phyloP scores from a whole-genome alignment of 1,139 yeast genomes.

The Pneumocystis oryctolagi region DNA sequence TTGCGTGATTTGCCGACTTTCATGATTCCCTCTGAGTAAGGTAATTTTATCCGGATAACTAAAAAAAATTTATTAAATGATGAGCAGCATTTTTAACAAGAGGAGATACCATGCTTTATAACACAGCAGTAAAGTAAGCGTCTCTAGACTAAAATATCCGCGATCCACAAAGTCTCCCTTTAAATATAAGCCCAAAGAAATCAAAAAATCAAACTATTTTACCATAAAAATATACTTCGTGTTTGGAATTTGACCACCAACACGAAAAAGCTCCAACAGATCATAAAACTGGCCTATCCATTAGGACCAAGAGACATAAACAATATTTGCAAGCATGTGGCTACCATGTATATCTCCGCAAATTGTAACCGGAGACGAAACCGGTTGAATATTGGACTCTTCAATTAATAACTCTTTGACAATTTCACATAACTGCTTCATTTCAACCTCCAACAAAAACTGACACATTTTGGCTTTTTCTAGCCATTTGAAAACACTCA shows the following conservation, averaged over 20 bases:
- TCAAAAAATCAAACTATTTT: neutral
- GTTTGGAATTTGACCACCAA: conserved; percentile 87
- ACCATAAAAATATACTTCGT: conserved; percentile 59
- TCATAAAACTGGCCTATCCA: conserved; percentile 61
- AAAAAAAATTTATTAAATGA: neutral
- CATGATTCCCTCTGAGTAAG: conserved; percentile 86
- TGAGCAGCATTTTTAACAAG: neutral
- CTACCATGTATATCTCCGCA: conserved; percentile 98
- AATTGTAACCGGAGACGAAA: conserved; percentile 91
- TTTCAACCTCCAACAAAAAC: conserved; percentile 77
- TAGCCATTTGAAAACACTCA: conserved; percentile 59
- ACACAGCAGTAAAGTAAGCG: conserved; percentile 81
- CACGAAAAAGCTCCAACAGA: conserved; percentile 73
- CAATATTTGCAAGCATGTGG: too few species aligned
- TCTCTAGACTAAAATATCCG: conserved; percentile 86
- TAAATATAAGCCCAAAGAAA: neutral
- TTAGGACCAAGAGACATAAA: neutral
- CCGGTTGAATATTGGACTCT: conserved; percentile 92
- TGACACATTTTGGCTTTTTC: conserved; percentile 85
- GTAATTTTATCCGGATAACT: conserved; percentile 70
- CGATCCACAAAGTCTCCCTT: conserved; percentile 91
- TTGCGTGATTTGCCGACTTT: conserved; percentile 86
- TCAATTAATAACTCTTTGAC: conserved; percentile 84
- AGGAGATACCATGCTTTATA: conserved; percentile 46
- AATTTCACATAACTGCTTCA: conserved; percentile 91